Evolutionary conservation across 2,329 filamentous ascomycete species (phyloP), one percentile per base, ranked within the genome.

Genomic region (Teratosphaeria viscida): DNA sequence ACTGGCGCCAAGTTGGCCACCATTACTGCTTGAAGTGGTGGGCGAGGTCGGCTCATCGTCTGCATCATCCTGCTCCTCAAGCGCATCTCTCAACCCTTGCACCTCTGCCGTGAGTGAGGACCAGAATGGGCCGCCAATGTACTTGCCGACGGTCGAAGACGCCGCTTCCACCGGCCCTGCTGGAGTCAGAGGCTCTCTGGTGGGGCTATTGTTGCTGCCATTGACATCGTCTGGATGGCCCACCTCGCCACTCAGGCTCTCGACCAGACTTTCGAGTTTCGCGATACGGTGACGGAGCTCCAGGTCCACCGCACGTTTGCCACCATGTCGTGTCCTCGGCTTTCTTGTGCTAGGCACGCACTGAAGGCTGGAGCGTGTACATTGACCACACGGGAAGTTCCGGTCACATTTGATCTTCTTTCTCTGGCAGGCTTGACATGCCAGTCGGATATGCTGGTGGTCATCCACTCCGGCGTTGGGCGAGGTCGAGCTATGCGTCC

Each of bases 71-170:
- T 67, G 67, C 19, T 71, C 68, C 43, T 71, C 69, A 27, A 72
- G 64, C 14, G 65, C 68, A 55, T 72, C 69, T 14, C 66, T 62
- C 16, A 72, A 61, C 8, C 66, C 70, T 61, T 70, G 66, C 2
- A 72, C 70, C 58, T 72, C 70, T 5, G 61, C 61, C 4, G 66
- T 70, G 10, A 72, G 63, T 3, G 67, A 66, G 1, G 65, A 66
- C 70, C 70, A 72, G 64, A 72, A 72, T 12, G 60, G 60, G 34
- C 67, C 68, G 11, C 66, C 68, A 8, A 72, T 62, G 54, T 70
- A 72, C 55, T 65, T 68, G 39, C 63, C 67, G 16, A 65, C 62
- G 12, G 61, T 57, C 1, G 62, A 63, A n/a, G 61, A 62, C 27
- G 58, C 43, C 3, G 34, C 57, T 2, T 59, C 56, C 14, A 32